These are phyloP conservation scores for Fistulinella prunicolor DNA, from an alignment of 768 basidiomycete genomes.

Conservation along the genomic window DNA sequence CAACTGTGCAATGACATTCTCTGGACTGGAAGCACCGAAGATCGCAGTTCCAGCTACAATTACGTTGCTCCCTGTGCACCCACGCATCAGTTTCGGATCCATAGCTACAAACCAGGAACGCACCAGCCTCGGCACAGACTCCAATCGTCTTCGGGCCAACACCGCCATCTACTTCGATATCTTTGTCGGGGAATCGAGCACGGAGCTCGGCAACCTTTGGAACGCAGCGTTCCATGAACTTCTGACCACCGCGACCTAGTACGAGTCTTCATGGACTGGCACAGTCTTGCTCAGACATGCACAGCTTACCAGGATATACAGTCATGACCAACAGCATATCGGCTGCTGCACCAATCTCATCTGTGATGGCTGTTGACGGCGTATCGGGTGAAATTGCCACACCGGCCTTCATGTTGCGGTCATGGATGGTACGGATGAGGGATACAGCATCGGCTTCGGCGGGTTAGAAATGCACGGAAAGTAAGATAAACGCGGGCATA, in stretches of 20 bases:
- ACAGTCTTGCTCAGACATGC: not conserved
- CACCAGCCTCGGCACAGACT: slow-evolving; percentile 87
- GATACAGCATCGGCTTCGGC: slow-evolving; percentile 62
- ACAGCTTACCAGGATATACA: slow-evolving; percentile 77
- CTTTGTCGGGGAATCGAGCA: slow-evolving; percentile 84
- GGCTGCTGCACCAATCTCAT: slow-evolving; percentile 75
- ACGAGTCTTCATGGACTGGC: not conserved
- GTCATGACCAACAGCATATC: slow-evolving; percentile 99
- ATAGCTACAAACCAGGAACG: slow-evolving; percentile 8
- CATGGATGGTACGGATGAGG: slow-evolving; percentile 78
- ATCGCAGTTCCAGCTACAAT: slow-evolving; percentile 98
- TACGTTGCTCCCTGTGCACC: slow-evolving; percentile 82
- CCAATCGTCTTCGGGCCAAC: slow-evolving; percentile 90
- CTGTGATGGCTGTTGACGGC: slow-evolving; percentile 81
- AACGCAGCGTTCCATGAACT: slow-evolving; percentile 90
- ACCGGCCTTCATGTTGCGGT: slow-evolving; percentile 87
- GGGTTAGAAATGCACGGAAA: slow-evolving; percentile 15
- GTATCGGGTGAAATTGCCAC: slow-evolving; percentile 97
- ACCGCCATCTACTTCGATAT: slow-evolving; percentile 98
- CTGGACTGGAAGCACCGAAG: slow-evolving; percentile 78
- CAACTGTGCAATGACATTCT: slow-evolving; percentile 68
- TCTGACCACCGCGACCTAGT: slow-evolving; percentile 89
- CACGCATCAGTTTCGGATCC: slow-evolving; percentile 4
- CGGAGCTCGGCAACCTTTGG: slow-evolving; percentile 92
- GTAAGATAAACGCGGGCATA: slow-evolving; percentile 35